Evolutionary conservation across 352 stramenopile genomes (phyloP).

Genomic region (Globisporangium spiculum): DNA sequence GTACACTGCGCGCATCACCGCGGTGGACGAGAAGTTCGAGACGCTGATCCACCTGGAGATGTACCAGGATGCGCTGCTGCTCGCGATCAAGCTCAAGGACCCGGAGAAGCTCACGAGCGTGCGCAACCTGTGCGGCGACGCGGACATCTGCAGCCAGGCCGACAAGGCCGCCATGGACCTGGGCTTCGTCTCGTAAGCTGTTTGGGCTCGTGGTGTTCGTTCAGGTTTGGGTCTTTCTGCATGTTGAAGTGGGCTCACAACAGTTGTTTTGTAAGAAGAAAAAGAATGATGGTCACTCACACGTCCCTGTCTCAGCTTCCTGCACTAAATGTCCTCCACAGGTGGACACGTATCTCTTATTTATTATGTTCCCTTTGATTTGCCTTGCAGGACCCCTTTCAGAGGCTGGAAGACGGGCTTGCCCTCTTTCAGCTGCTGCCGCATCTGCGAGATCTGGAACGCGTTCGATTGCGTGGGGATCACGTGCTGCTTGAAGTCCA

Average conservation of each 20-base stretch:
- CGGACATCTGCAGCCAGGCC: constrained; percentile 70
- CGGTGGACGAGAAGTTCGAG: constrained; percentile 85
- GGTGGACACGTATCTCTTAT: not conserved
- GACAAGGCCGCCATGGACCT: constrained; percentile 81
- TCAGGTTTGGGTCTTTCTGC: constrained; percentile 3
- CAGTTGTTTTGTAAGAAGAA: constrained; percentile 1
- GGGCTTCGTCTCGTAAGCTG: constrained; percentile 64
- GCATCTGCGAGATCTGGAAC: constrained; percentile 12
- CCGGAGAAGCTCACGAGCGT: constrained; percentile 85
- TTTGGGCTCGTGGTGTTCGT: not conserved
- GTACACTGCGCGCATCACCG: constrained; percentile 79
- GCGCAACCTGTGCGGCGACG: constrained; percentile 72
- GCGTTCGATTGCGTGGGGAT: constrained; percentile 14
- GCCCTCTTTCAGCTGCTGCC: constrained; percentile 7
- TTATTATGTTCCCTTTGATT: constrained; percentile 3
- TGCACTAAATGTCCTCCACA: not conserved
- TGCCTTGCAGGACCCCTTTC: not conserved
- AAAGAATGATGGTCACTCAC: not conserved
- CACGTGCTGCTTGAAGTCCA: constrained; percentile 23
- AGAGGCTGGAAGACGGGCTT: not conserved
- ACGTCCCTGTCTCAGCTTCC: not conserved
- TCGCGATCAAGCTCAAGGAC: constrained; percentile 85
- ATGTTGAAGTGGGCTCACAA: constrained; percentile 1
- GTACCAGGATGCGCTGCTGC: constrained; percentile 75
- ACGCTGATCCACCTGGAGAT: constrained; percentile 84